Percentiles rank a stretch among this genome's conserved stretches.
These are phyloP conservation scores for Pichia sp. DNA, from an alignment of 1,139 yeast species.

Conservation along the genomic window DNA sequence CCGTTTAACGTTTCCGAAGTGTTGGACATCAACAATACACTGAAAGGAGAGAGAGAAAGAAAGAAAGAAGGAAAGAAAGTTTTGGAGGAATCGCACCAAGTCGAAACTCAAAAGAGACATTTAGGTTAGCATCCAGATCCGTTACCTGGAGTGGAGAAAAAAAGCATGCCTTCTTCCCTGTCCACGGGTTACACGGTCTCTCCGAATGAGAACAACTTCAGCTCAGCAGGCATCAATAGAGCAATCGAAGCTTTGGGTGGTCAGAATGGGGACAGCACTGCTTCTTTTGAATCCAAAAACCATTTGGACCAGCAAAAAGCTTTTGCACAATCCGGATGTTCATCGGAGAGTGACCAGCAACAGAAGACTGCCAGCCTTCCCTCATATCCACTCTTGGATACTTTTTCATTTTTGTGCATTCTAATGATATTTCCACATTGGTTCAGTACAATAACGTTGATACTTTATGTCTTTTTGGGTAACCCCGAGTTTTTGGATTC, in stretches of 20 bases:
- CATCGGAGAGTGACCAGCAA: neutral
- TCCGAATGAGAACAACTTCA: neutral
- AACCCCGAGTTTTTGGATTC: conserved; percentile 42
- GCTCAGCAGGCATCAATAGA: neutral
- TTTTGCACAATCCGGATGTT: neutral
- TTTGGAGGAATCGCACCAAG: neutral
- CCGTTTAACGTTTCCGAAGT: neutral
- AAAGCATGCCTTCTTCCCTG: neutral
- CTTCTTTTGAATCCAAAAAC: neutral
- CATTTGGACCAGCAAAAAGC: neutral
- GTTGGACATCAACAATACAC: neutral
- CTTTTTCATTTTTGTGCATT: conserved; percentile 30
- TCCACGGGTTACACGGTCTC: neutral
- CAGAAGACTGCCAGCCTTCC: conserved; percentile 16
- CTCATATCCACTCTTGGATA: conserved; percentile 30
- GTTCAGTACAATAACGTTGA: conserved; percentile 38
- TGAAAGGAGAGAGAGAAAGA: too few relatives aligned
- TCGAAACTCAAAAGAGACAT: neutral
- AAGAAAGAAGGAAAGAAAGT: too few relatives aligned
- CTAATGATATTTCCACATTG: conserved; percentile 32
- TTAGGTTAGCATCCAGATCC: neutral
- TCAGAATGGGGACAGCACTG: neutral
- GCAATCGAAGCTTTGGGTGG: neutral
- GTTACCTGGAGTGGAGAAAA: neutral
- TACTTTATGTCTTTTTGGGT: conserved; percentile 41